Conservation (phyloP, 1,284 basidiomycete species). For the Heimioporus retisporus region DNA sequence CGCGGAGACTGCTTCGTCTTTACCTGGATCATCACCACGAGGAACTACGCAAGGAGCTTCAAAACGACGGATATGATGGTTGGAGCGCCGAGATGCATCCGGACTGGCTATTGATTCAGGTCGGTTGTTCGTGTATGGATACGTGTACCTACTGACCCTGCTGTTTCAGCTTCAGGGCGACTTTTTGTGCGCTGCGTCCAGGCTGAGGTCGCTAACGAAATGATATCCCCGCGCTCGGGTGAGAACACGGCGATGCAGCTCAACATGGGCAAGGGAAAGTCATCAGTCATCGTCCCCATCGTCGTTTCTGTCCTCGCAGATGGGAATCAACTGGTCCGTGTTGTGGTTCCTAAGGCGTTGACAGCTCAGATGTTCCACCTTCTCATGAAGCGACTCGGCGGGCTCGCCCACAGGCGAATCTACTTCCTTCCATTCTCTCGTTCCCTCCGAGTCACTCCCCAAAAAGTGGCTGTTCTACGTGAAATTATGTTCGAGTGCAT, state of each 20-base stretch:
- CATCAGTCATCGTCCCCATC: conserved; percentile 63
- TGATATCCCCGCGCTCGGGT: conserved; percentile 54
- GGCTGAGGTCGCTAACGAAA: conserved; percentile 39
- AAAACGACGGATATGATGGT: too few relatives aligned
- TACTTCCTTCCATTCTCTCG: conserved; percentile 63
- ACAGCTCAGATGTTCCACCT: conserved; percentile 59
- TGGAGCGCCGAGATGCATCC: too few relatives aligned
- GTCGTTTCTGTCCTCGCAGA: conserved; percentile 53
- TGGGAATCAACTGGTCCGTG: conserved; percentile 53
- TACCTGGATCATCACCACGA: conserved; percentile 17
- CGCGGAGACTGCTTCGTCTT: conserved; percentile 19
- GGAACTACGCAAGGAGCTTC: conserved; percentile 25
- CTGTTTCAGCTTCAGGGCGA: conserved; percentile 49
- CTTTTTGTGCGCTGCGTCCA: background rate
- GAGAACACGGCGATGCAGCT: conserved; percentile 58
- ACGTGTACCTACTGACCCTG: background rate
- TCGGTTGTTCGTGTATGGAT: background rate
- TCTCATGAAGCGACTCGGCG: conserved; percentile 53
- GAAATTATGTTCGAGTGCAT: conserved; percentile 52
- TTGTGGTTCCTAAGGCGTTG: conserved; percentile 49
- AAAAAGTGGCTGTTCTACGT: conserved; percentile 28
- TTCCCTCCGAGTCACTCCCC: conserved; percentile 35
- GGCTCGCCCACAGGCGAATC: conserved; percentile 57
- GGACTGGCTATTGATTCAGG: too few relatives aligned
- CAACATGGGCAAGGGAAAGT: conserved; percentile 71